Percentiles rank a stretch among this genome's conserved stretches.
Conservation (phyloP, 2,329 filamentous ascomycete genomes). For the Hypoxylon rubiginosum region DNA sequence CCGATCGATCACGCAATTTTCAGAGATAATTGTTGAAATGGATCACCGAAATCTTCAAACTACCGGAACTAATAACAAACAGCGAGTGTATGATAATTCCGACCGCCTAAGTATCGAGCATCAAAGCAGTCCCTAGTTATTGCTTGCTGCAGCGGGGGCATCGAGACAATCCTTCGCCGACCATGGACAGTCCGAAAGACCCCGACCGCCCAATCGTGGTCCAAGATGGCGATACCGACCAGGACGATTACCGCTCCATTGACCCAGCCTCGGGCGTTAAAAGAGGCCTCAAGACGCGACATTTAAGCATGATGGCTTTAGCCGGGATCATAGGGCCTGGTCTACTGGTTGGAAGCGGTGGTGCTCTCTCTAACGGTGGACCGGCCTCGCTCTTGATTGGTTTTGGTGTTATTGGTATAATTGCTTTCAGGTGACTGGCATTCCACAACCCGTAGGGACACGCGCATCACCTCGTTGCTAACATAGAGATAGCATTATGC, state of each 20-base stretch:
- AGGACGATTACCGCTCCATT: slow-evolving; percentile 59
- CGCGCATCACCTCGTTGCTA: slow-evolving; percentile 13
- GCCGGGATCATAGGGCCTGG: slow-evolving; percentile 77
- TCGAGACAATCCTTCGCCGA: neutral
- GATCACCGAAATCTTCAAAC: slow-evolving; percentile 19
- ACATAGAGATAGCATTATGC: slow-evolving; percentile 69
- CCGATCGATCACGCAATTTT: slow-evolving; percentile 40
- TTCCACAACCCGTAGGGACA: slow-evolving; percentile 37
- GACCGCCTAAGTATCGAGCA: neutral
- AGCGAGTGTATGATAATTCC: neutral
- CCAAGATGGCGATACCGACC: slow-evolving; percentile 25
- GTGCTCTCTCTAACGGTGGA: slow-evolving; percentile 76
- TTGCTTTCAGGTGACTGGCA: slow-evolving; percentile 62
- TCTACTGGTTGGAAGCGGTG: slow-evolving; percentile 78
- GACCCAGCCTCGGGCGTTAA: slow-evolving; percentile 76
- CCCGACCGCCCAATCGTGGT: slow-evolving; percentile 17
- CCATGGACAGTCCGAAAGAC: slow-evolving; percentile 32
- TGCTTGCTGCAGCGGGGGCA: neutral
- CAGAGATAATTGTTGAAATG: slow-evolving; percentile 18
- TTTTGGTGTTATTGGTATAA: slow-evolving; percentile 78
- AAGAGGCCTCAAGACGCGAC: slow-evolving; percentile 74
- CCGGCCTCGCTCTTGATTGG: slow-evolving; percentile 80
- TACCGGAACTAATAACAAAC: neutral
- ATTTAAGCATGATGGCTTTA: slow-evolving; percentile 75
- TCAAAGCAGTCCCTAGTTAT: neutral